These are phyloP conservation scores for Trichophyton rubrum DNA, from an alignment of 2,329 filamentous ascomycete genomes.

Conservation along the genomic window DNA sequence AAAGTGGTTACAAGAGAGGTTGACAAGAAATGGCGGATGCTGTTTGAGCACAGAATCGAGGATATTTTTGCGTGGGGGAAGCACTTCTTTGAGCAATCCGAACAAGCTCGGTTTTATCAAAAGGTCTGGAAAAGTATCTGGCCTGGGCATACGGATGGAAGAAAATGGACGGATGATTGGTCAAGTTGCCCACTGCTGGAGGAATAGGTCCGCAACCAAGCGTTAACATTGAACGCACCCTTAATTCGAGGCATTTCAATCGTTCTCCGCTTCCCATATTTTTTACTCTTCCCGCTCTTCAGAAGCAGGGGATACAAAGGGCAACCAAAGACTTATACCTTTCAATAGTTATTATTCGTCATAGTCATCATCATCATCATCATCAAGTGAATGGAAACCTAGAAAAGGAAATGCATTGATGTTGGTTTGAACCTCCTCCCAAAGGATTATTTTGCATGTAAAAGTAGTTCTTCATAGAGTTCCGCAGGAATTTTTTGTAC, in stretches of 20 bases:
- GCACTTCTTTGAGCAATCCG: no score
- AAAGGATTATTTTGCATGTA: constrained; percentile 51
- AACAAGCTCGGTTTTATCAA: no score
- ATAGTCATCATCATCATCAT: not conserved
- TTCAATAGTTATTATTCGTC: not conserved
- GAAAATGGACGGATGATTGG: not conserved
- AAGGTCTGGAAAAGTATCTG: not conserved
- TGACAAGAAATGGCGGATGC: not conserved
- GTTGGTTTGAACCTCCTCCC: not conserved
- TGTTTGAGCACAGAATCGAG: not conserved
- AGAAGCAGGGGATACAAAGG: not conserved
- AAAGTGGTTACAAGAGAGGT: not conserved
- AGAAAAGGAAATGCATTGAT: not conserved
- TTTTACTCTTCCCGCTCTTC: not conserved
- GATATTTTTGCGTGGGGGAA: not conserved
- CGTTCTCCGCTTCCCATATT: not conserved
- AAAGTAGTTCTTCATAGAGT: constrained; percentile 78
- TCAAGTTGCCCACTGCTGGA: not conserved
- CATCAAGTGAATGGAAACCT: not conserved
- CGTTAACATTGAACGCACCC: not conserved
- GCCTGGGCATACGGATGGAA: not conserved
- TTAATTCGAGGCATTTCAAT: not conserved
- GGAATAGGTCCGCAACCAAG: not conserved
- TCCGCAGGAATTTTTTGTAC: constrained; percentile 83
- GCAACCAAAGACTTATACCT: not conserved